phyloP scores from a whole-genome alignment of 140 eudicot genomes.

The Flaveria floridana region DNA sequence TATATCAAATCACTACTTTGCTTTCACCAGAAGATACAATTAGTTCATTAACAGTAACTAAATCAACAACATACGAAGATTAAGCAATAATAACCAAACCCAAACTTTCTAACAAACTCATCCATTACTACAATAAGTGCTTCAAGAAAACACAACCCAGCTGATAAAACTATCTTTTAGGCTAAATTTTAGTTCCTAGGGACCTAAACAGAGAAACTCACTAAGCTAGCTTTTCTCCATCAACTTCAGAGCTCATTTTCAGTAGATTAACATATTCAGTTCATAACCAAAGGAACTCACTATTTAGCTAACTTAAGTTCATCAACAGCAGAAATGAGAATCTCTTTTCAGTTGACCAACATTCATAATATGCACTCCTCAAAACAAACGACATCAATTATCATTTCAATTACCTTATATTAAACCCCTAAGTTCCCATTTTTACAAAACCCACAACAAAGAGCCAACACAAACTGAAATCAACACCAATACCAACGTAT shows the following conservation, averaged over 20 bases:
- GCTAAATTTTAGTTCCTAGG: background rate
- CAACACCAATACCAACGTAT: background rate
- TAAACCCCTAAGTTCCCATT: conserved; percentile 4
- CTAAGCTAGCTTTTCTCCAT: background rate
- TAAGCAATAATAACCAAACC: conserved; percentile 14
- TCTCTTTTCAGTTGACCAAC: conserved; percentile 8
- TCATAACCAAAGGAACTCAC: background rate
- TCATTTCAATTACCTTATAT: background rate
- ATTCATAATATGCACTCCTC: background rate
- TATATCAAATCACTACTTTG: background rate
- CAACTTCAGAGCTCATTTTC: background rate
- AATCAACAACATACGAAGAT: background rate
- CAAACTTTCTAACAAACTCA: conserved; percentile 10
- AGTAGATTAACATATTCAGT: background rate
- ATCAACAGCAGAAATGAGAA: background rate
- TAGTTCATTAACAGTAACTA: conserved; percentile 1
- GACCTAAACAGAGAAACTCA: background rate
- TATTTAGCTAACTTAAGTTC: too few relatives aligned
- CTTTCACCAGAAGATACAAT: background rate
- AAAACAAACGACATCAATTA: background rate
- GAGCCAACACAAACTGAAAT: conserved; percentile 2
- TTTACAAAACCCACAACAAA: background rate
- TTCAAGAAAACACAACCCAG: background rate
- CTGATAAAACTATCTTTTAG: background rate
- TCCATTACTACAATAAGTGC: background rate